Conservation (phyloP, 2,329 filamentous ascomycete genomes). For the Podosphaera leucotricha region DNA sequence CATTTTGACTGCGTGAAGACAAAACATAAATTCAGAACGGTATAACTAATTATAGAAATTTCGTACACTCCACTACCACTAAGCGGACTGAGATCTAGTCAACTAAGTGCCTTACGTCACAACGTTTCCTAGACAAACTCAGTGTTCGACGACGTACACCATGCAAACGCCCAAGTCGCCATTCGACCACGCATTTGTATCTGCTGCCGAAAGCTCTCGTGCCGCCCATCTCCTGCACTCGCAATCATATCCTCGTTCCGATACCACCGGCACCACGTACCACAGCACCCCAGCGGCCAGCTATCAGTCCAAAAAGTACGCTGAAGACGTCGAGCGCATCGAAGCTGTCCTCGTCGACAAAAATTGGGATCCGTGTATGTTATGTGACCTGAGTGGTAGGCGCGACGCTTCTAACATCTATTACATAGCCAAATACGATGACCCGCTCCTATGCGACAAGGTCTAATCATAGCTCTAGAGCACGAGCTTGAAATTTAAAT, state of each 20-base stretch:
- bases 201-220: constrained; percentile 1
- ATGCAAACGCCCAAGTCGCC: constrained; percentile 13
- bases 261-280: constrained; percentile 1
- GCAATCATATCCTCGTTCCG: neutral
- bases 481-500: too few species aligned
- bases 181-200: constrained; percentile 3
- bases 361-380: constrained; percentile 22
- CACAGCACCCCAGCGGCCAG: constrained; percentile 17
- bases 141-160: too few species aligned
- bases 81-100: too few species aligned
- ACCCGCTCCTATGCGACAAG: neutral
- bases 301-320: constrained; percentile 31
- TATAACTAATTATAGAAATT: too few species aligned
- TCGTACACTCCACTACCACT: too few species aligned
- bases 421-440: neutral
- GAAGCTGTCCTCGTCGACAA: constrained; percentile 26
- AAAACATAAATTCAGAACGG: too few species aligned
- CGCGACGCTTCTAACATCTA: neutral
- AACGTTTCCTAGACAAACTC: too few species aligned
- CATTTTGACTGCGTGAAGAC: too few species aligned
- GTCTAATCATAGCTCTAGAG: too few species aligned
- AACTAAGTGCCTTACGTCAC: too few species aligned
- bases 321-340: constrained; percentile 28
- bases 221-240: constrained; percentile 1
- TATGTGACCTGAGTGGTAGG: too few species aligned